Evolutionary conservation across 1,284 basidiomycete species (phyloP).

Genomic region (Ceratobasidium sp.): DNA sequence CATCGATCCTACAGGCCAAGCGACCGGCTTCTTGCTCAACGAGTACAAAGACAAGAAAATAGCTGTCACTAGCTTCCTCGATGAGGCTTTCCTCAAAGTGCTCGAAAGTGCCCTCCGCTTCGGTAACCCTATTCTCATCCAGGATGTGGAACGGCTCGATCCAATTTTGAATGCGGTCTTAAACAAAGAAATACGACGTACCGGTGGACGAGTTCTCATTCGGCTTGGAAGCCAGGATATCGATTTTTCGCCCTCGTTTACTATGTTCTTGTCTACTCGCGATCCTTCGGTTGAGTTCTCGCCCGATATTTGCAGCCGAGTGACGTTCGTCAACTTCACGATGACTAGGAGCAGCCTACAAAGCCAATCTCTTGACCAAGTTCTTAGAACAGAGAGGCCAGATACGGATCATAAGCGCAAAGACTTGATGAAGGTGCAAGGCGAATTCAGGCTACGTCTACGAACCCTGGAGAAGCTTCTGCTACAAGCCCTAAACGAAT

Average conservation of each 20-base stretch:
- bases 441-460: conserved; percentile 95
- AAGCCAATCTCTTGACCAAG: conserved; percentile 97
- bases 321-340: conserved; percentile 99
- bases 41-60: conserved; percentile 98
- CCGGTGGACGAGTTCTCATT: conserved; percentile 97
- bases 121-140: conserved; percentile 96
- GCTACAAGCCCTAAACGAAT: conserved; percentile 96
- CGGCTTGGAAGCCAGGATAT: conserved; percentile 99
- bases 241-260: conserved; percentile 99
- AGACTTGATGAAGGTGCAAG: conserved; percentile 99
- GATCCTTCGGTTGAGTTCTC: conserved; percentile 98
- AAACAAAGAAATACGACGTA: conserved; percentile 95
- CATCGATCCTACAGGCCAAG: conserved; percentile 99
- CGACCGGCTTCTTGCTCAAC: conserved; percentile 93
- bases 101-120: conserved; percentile 99
- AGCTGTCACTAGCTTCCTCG: conserved; percentile 97
- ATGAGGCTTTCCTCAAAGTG: conserved; percentile 98
- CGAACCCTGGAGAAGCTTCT: conserved; percentile 94
- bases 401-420: conserved; percentile 97
- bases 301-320: conserved; percentile 98
- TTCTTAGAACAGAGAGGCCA: conserved; percentile 95
- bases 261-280: conserved; percentile 98
- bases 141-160: conserved; percentile 98
- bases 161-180: conserved; percentile 98
- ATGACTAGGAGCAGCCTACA: conserved; percentile 99